Evolutionary conservation across 306 rosid species (phyloP), one percentile per base, ranked within the genome.

Genomic region (Dalbergia cochinchinensis): DNA sequence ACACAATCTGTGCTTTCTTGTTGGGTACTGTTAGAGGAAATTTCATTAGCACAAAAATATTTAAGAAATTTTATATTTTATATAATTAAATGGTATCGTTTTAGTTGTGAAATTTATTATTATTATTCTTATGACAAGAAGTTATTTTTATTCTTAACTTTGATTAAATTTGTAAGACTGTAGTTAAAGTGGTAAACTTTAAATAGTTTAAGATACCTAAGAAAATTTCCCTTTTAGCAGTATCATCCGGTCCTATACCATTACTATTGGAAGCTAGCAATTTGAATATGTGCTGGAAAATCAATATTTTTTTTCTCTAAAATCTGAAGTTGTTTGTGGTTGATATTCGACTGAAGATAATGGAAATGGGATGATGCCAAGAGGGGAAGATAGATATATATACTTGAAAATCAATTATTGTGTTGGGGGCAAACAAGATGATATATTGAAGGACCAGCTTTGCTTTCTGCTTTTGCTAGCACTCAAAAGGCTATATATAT

Each of bases 401-500:
- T 58, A 26, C 7, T 3, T 39, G 45, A 58, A 26, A 68, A 47
- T 69, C 70, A 69, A 69, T 78, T 37, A 69, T 69, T 16, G 33
- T 60, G 77, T 60, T 69, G 62, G 63, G 44, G 53, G 53, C 10
- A 58, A 77, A 47, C 16, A 54, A 78, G 34, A 57, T n/a, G 53
- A 5, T n/a, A n/a, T n/a, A n/a, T 37, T 37, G 41, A 37, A 53
- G 13, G 11, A 58, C 13, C 74, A 6, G 14, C 39, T 75, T 74
- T 74, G 9, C 15, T 45, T 3, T 13, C 26, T 41, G 41, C 55
- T 19, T 39, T 18, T 69, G 12, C 41, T 39, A 6, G 4, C 14
- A 3, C 53, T 2, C 14, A 47, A 11, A 10, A 47, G 13, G 68
- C 31, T 26, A 34, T 6, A 78, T 26, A 34, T 6, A 78, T 20